Evolutionary conservation across 495 filamentous ascomycete genomes (phyloP), one percentile per base, ranked within the genome.

Genomic region (Podospora pseudopauciseta): DNA sequence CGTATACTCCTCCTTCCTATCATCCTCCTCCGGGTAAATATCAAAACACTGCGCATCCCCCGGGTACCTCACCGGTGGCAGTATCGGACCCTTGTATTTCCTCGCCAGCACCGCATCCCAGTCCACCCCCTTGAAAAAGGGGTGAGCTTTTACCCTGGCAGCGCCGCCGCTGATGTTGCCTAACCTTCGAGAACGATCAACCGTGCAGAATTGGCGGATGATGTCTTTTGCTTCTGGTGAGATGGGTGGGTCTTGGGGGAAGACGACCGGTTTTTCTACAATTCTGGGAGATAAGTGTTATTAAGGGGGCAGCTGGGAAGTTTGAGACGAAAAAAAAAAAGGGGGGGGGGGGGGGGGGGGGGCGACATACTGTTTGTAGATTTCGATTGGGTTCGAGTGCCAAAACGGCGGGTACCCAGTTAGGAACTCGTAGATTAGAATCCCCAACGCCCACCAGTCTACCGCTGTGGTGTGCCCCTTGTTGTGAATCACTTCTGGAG

Each of bases 391-490:
- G 72, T 95, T 97, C 63, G 92, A 88, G 75, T 97, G 92, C 91
- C 94, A 99, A 78, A 99, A 99, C 2, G 95, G 95, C 5, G 95
- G 95, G 73, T 97, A 96, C 49, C 95, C 95, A 3, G 95, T 93
- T 28, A 97, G 82, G 74, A 99, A 97, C 75, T 99, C 95, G 77
- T 96, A 98, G 65, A 97, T 92, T 63, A 99, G 79, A 70, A 99
- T 96, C 5, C 95, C 95, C 69, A 98, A 83, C 6, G 95, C 96
- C 95, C 95, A 99, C 95, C 95, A 99, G 79, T 99, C 95, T n/a
- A 99, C 95, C 0, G 95, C 94, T 49, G 92, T 92, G 32, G 92
- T 93, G 75, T 99, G 95, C 16, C 93, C 94, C 74, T 93, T 94
- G 76, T 93, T 96, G 70, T 94, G 90, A 67, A 99, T 97, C 20